phyloP scores from a whole-genome alignment of 331 rosid genomes.

The Malus hybrid region DNA sequence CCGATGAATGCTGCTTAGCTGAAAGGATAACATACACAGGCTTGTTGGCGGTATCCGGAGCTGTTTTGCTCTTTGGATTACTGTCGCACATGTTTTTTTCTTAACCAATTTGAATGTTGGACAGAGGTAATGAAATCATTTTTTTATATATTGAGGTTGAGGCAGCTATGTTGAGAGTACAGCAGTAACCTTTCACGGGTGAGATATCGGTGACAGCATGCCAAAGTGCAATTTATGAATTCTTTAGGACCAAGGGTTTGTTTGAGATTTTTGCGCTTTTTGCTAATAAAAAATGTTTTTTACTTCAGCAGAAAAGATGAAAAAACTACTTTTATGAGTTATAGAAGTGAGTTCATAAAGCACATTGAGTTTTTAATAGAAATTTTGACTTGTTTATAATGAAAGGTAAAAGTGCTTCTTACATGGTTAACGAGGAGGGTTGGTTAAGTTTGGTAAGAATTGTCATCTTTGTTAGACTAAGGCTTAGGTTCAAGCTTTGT shows the following conservation, averaged over 20 bases:
- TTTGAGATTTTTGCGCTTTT: not conserved
- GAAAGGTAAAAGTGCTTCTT: not conserved
- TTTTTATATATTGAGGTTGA: not conserved
- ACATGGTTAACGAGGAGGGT: too few species aligned
- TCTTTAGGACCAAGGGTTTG: not conserved
- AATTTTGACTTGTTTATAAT: too few species aligned
- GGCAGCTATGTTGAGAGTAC: not conserved
- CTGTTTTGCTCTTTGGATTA: not conserved
- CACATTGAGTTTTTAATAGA: too few species aligned
- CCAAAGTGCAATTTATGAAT: not conserved
- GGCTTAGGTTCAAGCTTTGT: too few species aligned
- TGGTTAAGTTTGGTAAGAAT: too few species aligned
- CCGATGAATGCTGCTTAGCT: not conserved
- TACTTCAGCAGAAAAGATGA: too few species aligned
- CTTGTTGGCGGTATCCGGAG: not conserved
- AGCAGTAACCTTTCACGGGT: not conserved
- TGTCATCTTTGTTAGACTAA: too few species aligned
- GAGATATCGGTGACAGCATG: not conserved
- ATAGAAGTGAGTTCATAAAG: too few species aligned
- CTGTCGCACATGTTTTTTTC: not conserved
- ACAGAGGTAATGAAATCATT: not conserved
- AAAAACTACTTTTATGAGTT: too few species aligned
- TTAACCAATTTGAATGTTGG: not conserved
- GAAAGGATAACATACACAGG: not conserved
- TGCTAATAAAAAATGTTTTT: not conserved